These are phyloP conservation scores for Primulina tabacum DNA, from an alignment of 257 asterid genomes.

Conservation along the genomic window DNA sequence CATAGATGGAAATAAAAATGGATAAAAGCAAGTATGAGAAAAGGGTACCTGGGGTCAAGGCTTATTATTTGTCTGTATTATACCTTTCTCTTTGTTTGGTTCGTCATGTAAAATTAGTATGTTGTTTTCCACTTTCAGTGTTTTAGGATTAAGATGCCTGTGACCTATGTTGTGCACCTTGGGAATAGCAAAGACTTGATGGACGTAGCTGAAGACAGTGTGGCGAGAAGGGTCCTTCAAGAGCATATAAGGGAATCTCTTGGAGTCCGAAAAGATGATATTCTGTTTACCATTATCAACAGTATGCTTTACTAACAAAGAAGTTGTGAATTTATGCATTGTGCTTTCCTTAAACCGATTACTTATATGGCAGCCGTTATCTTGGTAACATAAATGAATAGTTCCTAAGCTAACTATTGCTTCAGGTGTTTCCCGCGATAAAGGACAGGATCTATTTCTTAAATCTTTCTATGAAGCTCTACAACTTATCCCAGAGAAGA, in stretches of 20 bases:
- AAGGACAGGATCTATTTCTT: slow-evolving; percentile 93
- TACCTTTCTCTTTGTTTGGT: background rate
- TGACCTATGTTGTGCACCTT: slow-evolving; percentile 91
- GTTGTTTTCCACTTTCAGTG: slow-evolving; percentile 23
- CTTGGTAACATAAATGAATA: background rate
- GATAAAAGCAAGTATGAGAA: too few species aligned
- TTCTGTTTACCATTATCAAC: slow-evolving; percentile 78
- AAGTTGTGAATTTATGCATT: slow-evolving; percentile 14
- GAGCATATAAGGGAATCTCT: slow-evolving; percentile 91
- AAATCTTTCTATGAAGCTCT: slow-evolving; percentile 73
- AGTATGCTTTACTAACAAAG: slow-evolving; percentile 51
- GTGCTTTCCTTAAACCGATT: slow-evolving; percentile 2
- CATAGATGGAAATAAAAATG: background rate
- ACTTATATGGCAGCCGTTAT: background rate
- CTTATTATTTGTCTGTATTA: background rate
- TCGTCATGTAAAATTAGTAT: slow-evolving; percentile 12
- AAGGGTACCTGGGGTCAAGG: background rate
- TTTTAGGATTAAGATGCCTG: slow-evolving; percentile 91
- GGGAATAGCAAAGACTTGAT: slow-evolving; percentile 92
- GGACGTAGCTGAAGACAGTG: slow-evolving; percentile 80
- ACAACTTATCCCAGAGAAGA: slow-evolving; percentile 60
- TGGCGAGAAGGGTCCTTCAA: slow-evolving; percentile 72
- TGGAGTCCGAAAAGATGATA: slow-evolving; percentile 79
- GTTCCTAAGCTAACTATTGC: slow-evolving; percentile 26
- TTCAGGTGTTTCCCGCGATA: slow-evolving; percentile 97